These are phyloP conservation scores for Lomentospora prolificans DNA, from an alignment of 2,329 filamentous ascomycete species.

Conservation along the genomic window DNA sequence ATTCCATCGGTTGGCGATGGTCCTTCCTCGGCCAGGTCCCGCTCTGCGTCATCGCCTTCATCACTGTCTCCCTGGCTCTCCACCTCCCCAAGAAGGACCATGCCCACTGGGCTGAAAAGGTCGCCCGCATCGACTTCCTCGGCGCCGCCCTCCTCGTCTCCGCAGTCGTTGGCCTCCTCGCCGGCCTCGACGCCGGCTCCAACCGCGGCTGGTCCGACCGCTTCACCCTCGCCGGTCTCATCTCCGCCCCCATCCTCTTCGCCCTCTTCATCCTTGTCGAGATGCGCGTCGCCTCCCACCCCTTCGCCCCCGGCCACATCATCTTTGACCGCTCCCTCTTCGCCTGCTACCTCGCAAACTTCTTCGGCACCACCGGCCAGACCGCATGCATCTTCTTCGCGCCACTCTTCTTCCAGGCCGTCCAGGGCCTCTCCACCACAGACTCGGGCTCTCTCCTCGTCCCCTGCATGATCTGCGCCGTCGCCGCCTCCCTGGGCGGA, in stretches of 20 bases:
- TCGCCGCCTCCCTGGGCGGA: constrained; percentile 53
- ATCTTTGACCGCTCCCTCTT: constrained; percentile 59
- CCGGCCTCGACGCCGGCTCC: constrained; percentile 63
- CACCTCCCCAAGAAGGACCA: constrained; percentile 49
- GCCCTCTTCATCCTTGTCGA: constrained; percentile 60
- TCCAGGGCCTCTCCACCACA: constrained; percentile 53
- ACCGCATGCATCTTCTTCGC: constrained; percentile 57
- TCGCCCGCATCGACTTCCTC: constrained; percentile 62
- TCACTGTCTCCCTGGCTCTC: constrained; percentile 53
- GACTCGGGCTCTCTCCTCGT: constrained; percentile 55
- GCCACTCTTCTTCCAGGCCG: constrained; percentile 71
- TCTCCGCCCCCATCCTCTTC: constrained; percentile 48
- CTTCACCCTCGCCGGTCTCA: constrained; percentile 47
- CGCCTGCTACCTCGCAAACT: constrained; percentile 61
- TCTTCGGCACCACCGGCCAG: constrained; percentile 55
- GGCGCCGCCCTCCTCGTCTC: constrained; percentile 57
- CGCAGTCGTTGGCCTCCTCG: constrained; percentile 55
- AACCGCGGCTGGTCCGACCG: constrained; percentile 58
- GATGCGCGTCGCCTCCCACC: constrained; percentile 54
- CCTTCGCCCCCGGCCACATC: constrained; percentile 66
- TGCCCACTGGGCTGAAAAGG: constrained; percentile 54
- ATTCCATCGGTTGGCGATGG: constrained; percentile 68
- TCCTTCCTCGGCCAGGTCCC: constrained; percentile 63
- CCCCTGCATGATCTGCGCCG: constrained; percentile 52
- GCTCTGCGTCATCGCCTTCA: constrained; percentile 54